phyloP scores from a whole-genome alignment of 1,139 yeast genomes.

The Kluyveromyces sp. region DNA sequence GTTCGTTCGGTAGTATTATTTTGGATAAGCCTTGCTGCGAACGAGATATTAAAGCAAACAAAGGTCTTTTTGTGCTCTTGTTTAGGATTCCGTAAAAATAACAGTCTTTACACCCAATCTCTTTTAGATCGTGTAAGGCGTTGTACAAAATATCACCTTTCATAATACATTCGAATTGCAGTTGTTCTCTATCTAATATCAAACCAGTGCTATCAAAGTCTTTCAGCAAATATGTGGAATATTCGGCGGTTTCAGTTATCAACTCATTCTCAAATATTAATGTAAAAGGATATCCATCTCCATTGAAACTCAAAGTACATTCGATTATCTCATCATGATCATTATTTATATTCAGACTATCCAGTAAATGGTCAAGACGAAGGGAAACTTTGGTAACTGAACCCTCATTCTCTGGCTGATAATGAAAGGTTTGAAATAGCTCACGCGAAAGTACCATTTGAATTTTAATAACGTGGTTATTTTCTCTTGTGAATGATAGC shows the following conservation, averaged over 20 bases:
- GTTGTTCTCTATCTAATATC: constrained; percentile 42
- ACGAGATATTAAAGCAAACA: constrained; percentile 47
- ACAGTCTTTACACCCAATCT: constrained; percentile 53
- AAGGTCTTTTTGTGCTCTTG: constrained; percentile 22
- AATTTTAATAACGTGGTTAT: constrained; percentile 30
- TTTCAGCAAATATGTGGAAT: constrained; percentile 45
- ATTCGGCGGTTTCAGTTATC: constrained; percentile 65
- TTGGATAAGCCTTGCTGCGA: constrained; percentile 63
- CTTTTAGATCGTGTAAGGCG: constrained; percentile 59
- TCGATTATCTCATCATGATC: constrained; percentile 33
- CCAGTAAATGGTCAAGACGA: constrained; percentile 38
- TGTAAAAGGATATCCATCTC: constrained; percentile 59
- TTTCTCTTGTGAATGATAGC: constrained; percentile 32
- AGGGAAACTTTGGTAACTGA: constrained; percentile 28
- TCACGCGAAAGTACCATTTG: constrained; percentile 27
- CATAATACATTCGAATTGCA: constrained; percentile 58
- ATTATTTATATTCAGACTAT: constrained; percentile 36
- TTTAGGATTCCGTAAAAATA: constrained; percentile 40
- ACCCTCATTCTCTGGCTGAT: constrained; percentile 12
- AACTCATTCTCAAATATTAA: constrained; percentile 64
- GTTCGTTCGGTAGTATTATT: constrained; percentile 58
- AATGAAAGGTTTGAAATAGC: constrained; percentile 28
- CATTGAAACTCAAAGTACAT: constrained; percentile 41
- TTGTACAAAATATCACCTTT: constrained; percentile 59
- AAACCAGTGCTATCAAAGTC: constrained; percentile 34